These are phyloP conservation scores for Dactylellina parvicollis DNA, from an alignment of 2,329 filamentous ascomycete species.

Conservation along the genomic window DNA sequence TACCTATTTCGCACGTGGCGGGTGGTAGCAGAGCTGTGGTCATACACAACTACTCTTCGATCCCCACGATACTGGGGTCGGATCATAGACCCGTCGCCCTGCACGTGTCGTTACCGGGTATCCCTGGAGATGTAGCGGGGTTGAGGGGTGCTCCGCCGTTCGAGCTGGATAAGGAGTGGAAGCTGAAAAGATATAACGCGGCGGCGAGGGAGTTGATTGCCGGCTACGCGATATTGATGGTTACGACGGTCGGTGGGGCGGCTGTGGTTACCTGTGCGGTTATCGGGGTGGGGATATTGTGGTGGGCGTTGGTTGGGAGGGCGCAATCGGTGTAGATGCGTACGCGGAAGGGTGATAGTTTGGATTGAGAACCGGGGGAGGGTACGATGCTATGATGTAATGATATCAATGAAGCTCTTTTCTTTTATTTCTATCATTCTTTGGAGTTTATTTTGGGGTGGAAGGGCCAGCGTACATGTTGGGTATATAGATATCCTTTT, in stretches of 20 bases:
- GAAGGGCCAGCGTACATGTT: too few species aligned
- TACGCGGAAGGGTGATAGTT: too few species aligned
- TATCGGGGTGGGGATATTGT: slow-evolving; percentile 26
- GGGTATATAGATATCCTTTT: too few species aligned
- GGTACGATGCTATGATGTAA: too few species aligned
- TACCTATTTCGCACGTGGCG: slow-evolving; percentile 61
- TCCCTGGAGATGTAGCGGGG: not conserved
- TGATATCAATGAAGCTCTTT: too few species aligned
- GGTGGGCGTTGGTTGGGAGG: slow-evolving; percentile 30
- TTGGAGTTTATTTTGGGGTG: too few species aligned
- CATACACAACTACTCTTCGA: slow-evolving; percentile 73
- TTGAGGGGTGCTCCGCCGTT: slow-evolving; percentile 29
- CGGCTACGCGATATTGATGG: slow-evolving; percentile 41
- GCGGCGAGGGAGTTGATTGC: slow-evolving; percentile 20
- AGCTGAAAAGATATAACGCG: slow-evolving; percentile 19
- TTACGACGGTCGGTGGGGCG: slow-evolving; percentile 26
- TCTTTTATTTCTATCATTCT: too few species aligned
- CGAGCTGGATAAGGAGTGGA: slow-evolving; percentile 30
- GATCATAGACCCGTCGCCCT: slow-evolving; percentile 89
- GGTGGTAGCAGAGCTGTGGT: slow-evolving; percentile 64
- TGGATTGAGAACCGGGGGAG: too few species aligned
- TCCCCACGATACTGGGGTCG: slow-evolving; percentile 82
- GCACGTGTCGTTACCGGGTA: slow-evolving; percentile 70
- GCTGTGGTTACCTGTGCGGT: slow-evolving; percentile 27
- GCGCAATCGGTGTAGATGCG: not conserved